Conservation (phyloP, 2,329 filamentous ascomycete genomes). For the Fusarium sarcochroum region DNA sequence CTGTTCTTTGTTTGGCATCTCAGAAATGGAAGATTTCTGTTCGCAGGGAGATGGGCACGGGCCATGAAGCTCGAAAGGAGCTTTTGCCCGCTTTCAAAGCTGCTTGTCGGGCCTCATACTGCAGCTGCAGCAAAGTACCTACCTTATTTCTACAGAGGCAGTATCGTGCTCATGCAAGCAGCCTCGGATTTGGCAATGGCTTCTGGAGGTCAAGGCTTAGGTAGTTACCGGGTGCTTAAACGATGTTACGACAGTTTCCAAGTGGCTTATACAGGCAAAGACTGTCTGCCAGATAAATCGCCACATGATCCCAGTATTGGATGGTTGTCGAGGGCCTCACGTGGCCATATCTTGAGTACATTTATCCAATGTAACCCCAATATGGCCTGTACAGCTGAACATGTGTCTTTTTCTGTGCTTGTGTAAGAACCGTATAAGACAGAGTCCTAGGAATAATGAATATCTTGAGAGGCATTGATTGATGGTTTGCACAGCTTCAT, state of each 20-base stretch:
- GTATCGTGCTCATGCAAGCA: neutral
- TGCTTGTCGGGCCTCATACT: constrained; percentile 8
- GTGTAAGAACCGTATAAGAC: neutral
- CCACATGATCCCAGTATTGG: constrained; percentile 23
- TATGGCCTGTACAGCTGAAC: constrained; percentile 32
- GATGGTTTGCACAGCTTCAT: neutral
- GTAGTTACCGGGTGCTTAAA: no score
- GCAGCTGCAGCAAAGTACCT: neutral
- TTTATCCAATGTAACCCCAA: constrained; percentile 31
- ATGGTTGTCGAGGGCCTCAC: constrained; percentile 35
- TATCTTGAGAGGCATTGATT: neutral
- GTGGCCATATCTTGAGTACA: constrained; percentile 27
- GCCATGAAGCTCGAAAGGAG: constrained; percentile 31
- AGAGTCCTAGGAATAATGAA: neutral
- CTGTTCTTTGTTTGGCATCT: constrained; percentile 17
- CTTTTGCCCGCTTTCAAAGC: constrained; percentile 7
- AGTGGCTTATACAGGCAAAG: neutral
- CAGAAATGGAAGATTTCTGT: constrained; percentile 23
- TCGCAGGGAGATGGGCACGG: constrained; percentile 48
- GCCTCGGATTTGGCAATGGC: neutral
- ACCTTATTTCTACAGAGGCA: neutral
- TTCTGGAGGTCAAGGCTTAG: neutral
- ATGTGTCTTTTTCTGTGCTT: neutral
- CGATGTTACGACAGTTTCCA: neutral
- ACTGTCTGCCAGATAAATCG: neutral